These are phyloP conservation scores for Phylloporus rhodoxanthus DNA, from an alignment of 768 basidiomycete genomes.

Conservation along the genomic window DNA sequence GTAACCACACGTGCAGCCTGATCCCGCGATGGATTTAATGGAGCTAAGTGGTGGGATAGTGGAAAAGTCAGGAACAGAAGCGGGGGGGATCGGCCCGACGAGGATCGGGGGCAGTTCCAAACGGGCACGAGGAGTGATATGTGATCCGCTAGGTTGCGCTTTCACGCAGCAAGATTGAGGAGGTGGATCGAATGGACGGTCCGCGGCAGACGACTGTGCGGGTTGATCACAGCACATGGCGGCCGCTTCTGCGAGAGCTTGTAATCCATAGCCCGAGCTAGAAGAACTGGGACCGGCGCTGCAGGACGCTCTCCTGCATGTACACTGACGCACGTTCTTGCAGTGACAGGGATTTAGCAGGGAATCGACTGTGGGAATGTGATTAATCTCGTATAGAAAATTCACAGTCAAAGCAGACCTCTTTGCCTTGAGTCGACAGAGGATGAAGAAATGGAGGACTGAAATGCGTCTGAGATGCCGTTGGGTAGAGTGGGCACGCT, in stretches of 20 bases:
- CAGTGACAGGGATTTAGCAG: conserved; percentile 64
- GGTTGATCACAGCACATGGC: conserved; percentile 16
- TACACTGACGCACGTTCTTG: conserved; percentile 48
- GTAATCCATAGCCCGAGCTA: conserved; percentile 20
- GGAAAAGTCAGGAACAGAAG: conserved; percentile 41
- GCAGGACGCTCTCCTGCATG: conserved; percentile 32
- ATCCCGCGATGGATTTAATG: conserved; percentile 54
- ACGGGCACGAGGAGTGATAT: conserved; percentile 16
- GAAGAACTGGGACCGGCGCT: conserved; percentile 3
- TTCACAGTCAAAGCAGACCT: conserved; percentile 31
- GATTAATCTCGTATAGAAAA: neutral
- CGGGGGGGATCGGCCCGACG: conserved; percentile 15
- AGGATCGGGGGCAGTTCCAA: conserved; percentile 49
- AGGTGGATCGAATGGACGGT: conserved; percentile 6
- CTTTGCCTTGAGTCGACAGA: conserved; percentile 44
- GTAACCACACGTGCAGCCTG: conserved; percentile 69
- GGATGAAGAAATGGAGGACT: conserved; percentile 22
- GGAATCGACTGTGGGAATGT: conserved; percentile 39
- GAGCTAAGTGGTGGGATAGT: conserved; percentile 57
- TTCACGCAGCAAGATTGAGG: conserved; percentile 21
- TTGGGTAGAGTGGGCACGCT: conserved; percentile 69
- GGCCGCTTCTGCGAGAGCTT: conserved; percentile 36
- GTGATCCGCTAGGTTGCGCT: neutral
- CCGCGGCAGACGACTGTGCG: conserved; percentile 1
- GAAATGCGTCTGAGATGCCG: conserved; percentile 54